Percentiles rank a stretch among this genome's conserved stretches.
These are phyloP conservation scores for Lactarius quietus DNA, from an alignment of 768 basidiomycete species.

Conservation along the genomic window DNA sequence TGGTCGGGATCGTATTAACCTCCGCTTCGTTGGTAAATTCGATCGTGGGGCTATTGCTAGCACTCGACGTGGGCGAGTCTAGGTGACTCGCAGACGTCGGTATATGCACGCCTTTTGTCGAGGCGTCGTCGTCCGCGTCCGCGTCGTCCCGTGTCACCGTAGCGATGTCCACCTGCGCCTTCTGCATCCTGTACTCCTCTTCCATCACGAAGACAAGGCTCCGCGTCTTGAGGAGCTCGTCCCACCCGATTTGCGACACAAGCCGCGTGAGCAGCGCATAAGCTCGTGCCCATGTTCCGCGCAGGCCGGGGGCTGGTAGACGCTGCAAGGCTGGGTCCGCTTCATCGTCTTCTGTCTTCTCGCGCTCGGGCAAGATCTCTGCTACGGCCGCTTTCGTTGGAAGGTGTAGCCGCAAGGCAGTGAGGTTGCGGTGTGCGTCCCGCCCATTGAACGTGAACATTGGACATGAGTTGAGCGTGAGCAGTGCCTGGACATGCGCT, in stretches of 20 bases:
- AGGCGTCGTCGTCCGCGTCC: slow-evolving; percentile 63
- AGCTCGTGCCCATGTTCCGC: slow-evolving; percentile 95
- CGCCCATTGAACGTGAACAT: slow-evolving; percentile 99
- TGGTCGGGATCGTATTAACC: slow-evolving; percentile 47
- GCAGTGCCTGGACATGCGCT: slow-evolving; percentile 49
- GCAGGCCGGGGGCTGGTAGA: slow-evolving; percentile 90
- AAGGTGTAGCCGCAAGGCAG: slow-evolving; percentile 76
- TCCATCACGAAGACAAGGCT: slow-evolving; percentile 99
- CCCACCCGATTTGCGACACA: slow-evolving; percentile 96
- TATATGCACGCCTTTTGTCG: slow-evolving; percentile 58
- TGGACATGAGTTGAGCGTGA: slow-evolving; percentile 97
- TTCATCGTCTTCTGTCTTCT: slow-evolving; percentile 81
- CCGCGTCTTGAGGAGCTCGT: slow-evolving; percentile 93
- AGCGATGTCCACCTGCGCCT: slow-evolving; percentile 70
- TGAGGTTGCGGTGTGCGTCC: slow-evolving; percentile 82
- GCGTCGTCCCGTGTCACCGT: slow-evolving; percentile 31
- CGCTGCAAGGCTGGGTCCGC: slow-evolving; percentile 92
- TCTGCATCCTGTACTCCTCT: slow-evolving; percentile 98
- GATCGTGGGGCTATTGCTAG: slow-evolving; percentile 23
- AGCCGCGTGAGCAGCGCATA: slow-evolving; percentile 88
- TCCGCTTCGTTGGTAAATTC: slow-evolving; percentile 30
- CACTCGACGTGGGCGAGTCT: slow-evolving; percentile 29
- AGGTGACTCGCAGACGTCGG: slow-evolving; percentile 29
- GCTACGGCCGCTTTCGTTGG: slow-evolving; percentile 83
- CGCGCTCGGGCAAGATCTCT: slow-evolving; percentile 85